Evolutionary conservation across 768 basidiomycete species (phyloP).

Genomic region (Dioszegia hungarica): DNA sequence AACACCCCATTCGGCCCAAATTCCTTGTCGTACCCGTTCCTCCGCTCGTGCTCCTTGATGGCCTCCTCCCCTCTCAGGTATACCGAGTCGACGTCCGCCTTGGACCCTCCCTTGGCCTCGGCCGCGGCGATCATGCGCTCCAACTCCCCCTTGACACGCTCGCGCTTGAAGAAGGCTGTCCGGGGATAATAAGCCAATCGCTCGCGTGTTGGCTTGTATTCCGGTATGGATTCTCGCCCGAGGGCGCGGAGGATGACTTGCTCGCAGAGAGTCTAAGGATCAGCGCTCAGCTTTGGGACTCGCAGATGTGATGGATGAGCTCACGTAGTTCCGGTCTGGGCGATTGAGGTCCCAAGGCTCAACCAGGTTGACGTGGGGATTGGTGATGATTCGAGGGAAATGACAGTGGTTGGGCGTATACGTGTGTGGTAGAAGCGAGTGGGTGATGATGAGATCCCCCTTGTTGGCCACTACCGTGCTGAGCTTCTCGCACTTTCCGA

Average conservation of each 20-base stretch:
- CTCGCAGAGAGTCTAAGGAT: constrained; percentile 22
- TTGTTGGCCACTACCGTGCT: constrained; percentile 19
- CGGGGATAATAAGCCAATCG: constrained; percentile 24
- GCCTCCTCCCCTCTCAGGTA: constrained; percentile 21
- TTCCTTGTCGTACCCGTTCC: constrained; percentile 17
- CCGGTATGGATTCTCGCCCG: constrained; percentile 13
- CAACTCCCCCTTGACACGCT: constrained; percentile 16
- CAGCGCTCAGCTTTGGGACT: background rate
- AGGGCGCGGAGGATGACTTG: constrained; percentile 33
- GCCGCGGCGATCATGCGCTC: constrained; percentile 25
- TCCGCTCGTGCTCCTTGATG: constrained; percentile 18
- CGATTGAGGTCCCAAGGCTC: constrained; percentile 30
- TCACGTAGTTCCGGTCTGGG: constrained; percentile 26
- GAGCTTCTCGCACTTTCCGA: constrained; percentile 15
- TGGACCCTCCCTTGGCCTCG: constrained; percentile 11
- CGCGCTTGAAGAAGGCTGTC: constrained; percentile 26
- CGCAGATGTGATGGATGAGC: background rate
- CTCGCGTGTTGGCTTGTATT: constrained; percentile 14
- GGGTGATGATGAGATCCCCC: constrained; percentile 27
- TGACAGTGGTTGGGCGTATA: constrained; percentile 21
- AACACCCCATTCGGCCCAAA: constrained; percentile 12
- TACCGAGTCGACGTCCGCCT: constrained; percentile 20
- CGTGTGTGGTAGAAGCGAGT: constrained; percentile 20
- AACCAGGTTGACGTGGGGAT: constrained; percentile 25
- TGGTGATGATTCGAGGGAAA: constrained; percentile 31